Evolutionary conservation across 116 monocot genomes (phyloP), one percentile per base, ranked within the genome.

Genomic region (Zostera marina): DNA sequence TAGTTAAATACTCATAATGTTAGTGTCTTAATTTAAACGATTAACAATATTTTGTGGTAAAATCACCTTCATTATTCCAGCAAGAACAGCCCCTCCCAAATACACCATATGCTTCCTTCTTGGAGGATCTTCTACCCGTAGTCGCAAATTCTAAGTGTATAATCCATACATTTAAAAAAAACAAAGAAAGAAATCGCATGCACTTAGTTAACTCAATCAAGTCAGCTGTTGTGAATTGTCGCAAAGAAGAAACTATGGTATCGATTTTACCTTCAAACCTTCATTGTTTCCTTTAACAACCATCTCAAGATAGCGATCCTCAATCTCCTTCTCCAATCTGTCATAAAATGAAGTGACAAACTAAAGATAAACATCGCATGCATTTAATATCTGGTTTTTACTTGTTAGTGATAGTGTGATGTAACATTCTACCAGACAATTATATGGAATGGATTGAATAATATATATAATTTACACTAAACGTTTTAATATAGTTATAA

Each of bases 51-150:
- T 25, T 13, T 32, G 32, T 32, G 32, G 14, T n/a, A 56, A 3
- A 11, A 3, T 22, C 64, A 94, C 94, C 94, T 94, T 94, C 94
- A 88, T 94, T 52, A 94, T 84, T 73, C 85, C 94, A 52, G 88
- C 88, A 60, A 94, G 94, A 20, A 94, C 94, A 51, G 94, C 84
- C 72, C 94, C 94, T 49, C 94, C 94, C 10, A 88, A 69, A 71
- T 84, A 88, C 47, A 94, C 94, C 88, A 94, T 94, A 74, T 94
- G 94, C 67, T 94, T 94, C 69, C 94, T 84, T 24, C 88, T 53
- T 1, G 94, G 88, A 45, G 94, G 94, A 63, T 94, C 94, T 55
- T 94, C 94, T 22, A 94, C 85, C 39, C 94, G 54, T 53, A 94
- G 38, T 4, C 88, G 75, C 19, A 94, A 41, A 68, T 94, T 94